Conservation (phyloP, 257 asterid species). For the Scutellaria baicalensis region DNA sequence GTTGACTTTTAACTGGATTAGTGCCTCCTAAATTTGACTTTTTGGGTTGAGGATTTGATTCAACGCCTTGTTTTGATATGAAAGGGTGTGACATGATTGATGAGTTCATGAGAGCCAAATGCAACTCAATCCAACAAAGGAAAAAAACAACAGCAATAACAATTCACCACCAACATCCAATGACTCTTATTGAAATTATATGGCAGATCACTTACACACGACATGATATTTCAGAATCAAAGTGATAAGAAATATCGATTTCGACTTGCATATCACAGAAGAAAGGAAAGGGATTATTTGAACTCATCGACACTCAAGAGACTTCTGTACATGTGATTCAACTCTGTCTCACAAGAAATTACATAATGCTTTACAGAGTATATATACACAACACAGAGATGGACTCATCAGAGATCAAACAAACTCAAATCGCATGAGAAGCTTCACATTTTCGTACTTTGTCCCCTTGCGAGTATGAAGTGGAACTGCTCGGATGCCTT, state of each 20-base stretch:
- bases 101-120: no score
- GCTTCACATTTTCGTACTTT: constrained; percentile 53
- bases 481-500: constrained; percentile 49
- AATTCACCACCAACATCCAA: neutral
- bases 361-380: neutral
- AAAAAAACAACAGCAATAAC: neutral
- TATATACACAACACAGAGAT: constrained; percentile 2
- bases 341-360: neutral
- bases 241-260: neutral
- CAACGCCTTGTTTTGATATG: no score
- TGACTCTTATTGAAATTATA: neutral
- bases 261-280: neutral
- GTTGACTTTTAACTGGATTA: no score
- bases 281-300: neutral
- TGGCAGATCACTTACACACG: neutral
- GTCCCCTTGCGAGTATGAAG: constrained; percentile 53
- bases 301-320: neutral
- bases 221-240: neutral
- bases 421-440: constrained; percentile 71
- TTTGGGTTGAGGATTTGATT: no score
- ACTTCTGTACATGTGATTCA: constrained; percentile 10
- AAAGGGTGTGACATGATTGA: no score
- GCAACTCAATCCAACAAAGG: no score
- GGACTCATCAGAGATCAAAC: constrained; percentile 19
- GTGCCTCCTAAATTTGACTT: no score